Evolutionary conservation across 331 rosid genomes (phyloP).

Genomic region (Malus hybrid): DNA sequence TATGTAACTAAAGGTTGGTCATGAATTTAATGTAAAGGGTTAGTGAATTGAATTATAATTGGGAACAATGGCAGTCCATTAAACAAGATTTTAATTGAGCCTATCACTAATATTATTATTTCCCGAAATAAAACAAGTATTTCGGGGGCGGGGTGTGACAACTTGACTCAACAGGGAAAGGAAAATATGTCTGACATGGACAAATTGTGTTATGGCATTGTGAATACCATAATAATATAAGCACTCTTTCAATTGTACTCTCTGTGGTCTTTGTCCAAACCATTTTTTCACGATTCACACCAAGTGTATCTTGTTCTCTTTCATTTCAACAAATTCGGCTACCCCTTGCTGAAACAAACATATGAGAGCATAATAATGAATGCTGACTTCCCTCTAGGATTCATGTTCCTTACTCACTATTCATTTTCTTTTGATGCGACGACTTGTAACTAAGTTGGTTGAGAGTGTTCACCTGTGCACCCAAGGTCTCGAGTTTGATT

Average conservation of each 20-base stretch:
- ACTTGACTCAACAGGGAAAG: neutral
- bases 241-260: neutral
- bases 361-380: neutral
- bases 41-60: too few species aligned
- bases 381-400: neutral
- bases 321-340: conserved; percentile 8
- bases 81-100: too few species aligned
- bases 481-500: neutral
- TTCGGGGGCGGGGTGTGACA: too few species aligned
- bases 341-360: neutral
- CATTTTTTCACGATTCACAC: neutral
- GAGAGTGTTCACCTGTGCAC: neutral
- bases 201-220: neutral
- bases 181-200: neutral
- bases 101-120: too few species aligned
- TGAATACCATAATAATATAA: neutral
- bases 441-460: neutral
- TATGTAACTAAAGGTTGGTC: too few species aligned
- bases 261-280: neutral
- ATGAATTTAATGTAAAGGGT: too few species aligned
- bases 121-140: too few species aligned
- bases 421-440: neutral
- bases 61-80: too few species aligned
- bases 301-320: neutral
- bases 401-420: neutral